phyloP scores from a whole-genome alignment of 768 basidiomycete genomes.

The Tulasnella sp. region DNA sequence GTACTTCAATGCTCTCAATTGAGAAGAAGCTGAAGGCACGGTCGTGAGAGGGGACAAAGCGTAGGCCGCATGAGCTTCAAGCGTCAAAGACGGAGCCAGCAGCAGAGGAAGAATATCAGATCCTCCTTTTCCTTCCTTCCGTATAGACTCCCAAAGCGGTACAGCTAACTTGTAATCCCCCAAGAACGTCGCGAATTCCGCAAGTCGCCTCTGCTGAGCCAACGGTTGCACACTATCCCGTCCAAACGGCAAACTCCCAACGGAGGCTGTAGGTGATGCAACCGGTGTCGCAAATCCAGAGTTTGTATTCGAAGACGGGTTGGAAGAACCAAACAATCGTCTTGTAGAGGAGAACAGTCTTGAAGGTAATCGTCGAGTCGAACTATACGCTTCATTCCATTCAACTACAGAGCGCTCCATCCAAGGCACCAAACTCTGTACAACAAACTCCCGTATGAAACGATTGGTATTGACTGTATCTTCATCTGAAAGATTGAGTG shows the following conservation, averaged over 20 bases:
- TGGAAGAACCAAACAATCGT: constrained; percentile 60
- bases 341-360: constrained; percentile 79
- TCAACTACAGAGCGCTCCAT: constrained; percentile 91
- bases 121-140: constrained; percentile 59
- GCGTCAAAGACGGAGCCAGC: constrained; percentile 48
- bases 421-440: constrained; percentile 86
- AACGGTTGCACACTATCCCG: constrained; percentile 37
- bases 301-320: constrained; percentile 30
- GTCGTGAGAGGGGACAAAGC: constrained; percentile 37
- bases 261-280: constrained; percentile 28
- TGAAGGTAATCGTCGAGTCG: constrained; percentile 64
- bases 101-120: constrained; percentile 74
- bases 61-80: constrained; percentile 47
- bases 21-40: constrained; percentile 35
- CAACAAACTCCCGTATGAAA: constrained; percentile 77
- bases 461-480: constrained; percentile 65
- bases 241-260: constrained; percentile 18
- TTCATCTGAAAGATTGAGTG: constrained; percentile 36
- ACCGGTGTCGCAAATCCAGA: constrained; percentile 26
- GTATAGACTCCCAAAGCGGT: constrained; percentile 69
- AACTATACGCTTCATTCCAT: constrained; percentile 79
- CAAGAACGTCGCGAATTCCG: constrained; percentile 87
- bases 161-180: constrained; percentile 81
- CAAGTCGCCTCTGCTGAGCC: constrained; percentile 71
- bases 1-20: constrained; percentile 51